Base-by-base conservation (phyloP, 75 land plant species). In the Pinus albicaulis region DNA sequence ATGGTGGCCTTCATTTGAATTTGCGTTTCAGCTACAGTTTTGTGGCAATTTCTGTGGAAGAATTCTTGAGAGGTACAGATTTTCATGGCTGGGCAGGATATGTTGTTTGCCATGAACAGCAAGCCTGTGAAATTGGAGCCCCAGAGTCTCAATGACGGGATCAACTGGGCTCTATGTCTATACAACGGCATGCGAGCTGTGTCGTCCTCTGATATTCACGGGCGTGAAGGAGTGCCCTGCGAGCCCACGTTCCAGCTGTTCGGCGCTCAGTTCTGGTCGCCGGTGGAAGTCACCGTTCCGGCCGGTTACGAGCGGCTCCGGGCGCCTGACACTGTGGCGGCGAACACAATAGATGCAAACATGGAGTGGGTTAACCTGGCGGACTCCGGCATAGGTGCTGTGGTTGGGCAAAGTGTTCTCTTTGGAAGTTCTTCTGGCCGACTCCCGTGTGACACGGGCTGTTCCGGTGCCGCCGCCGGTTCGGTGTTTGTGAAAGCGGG, bases 301-400 rank as follows among this genome's bases (percentile, higher is more conserved):
- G 23, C 23, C 22, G 0, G 23, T 23, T 20, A 59, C 23, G 23
- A 20, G 23, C 20, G 23, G 7, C n/a, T 23, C 20, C 61, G 61
- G 23, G 61, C 61, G n/a, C 61, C 61, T 5, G n/a, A 59, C 4
- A 20, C 6, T n/a, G 61, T 6, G 23, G 20, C 13, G 20, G n/a
- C 20, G 20, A 59, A 59, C 19, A 20, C 61, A 20, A 22, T 59
- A 3, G 8, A n/a, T 20, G 22, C 23, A 22, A n/a, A 59, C 61
- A 22, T 23, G n/a, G 61, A 59, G 23, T 5, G 13, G 10, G 38
- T 7, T 3, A 38, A 41, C 71, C 4, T 34, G 28, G 57, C 53
- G 3, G 41, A 48, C 3, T 89, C 84, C 14, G 94, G 94, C 31
- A 90, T 92, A 38, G 94, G 86, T 8, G 94, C 89, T 3, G 92